phyloP scores from a whole-genome alignment of 2,329 filamentous ascomycete genomes.

The Nothophoma quercina region DNA sequence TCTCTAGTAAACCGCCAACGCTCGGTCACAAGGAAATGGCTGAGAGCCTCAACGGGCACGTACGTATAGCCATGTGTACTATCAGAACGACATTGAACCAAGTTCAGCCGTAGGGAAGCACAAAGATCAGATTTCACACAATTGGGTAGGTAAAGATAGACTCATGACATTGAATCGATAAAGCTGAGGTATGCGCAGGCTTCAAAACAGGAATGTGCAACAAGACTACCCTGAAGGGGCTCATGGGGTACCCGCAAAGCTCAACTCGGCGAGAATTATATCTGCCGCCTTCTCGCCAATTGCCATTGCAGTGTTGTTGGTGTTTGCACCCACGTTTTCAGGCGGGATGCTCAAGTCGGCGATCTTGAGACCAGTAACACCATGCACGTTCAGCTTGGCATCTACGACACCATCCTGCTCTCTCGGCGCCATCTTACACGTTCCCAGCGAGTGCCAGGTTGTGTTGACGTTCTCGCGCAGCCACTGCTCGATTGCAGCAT shows the following conservation, averaged over 20 bases:
- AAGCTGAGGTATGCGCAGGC: neutral
- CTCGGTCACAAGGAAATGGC: too few species aligned
- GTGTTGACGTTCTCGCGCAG: slow-evolving; percentile 46
- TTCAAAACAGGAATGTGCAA: neutral
- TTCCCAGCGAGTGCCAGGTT: slow-evolving; percentile 45
- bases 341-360: slow-evolving; percentile 54
- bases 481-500: slow-evolving; percentile 51
- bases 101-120: too few species aligned
- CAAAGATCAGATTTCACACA: too few species aligned
- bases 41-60: too few species aligned
- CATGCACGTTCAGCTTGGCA: slow-evolving; percentile 37
- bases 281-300: slow-evolving; percentile 45
- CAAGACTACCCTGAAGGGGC: neutral
- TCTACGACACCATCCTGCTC: slow-evolving; percentile 43
- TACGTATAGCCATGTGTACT: too few species aligned
- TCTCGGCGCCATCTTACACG: slow-evolving; percentile 44
- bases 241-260: slow-evolving; percentile 8
- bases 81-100: too few species aligned
- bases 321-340: slow-evolving; percentile 56
- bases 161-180: neutral
- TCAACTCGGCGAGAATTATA: slow-evolving; percentile 33
- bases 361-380: slow-evolving; percentile 47
- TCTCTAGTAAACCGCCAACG: too few species aligned
- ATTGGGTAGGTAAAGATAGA: neutral
- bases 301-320: slow-evolving; percentile 56